These are phyloP conservation scores for Citeromyces nyonsensis DNA, from an alignment of 805 yeast genomes.

Conservation along the genomic window DNA sequence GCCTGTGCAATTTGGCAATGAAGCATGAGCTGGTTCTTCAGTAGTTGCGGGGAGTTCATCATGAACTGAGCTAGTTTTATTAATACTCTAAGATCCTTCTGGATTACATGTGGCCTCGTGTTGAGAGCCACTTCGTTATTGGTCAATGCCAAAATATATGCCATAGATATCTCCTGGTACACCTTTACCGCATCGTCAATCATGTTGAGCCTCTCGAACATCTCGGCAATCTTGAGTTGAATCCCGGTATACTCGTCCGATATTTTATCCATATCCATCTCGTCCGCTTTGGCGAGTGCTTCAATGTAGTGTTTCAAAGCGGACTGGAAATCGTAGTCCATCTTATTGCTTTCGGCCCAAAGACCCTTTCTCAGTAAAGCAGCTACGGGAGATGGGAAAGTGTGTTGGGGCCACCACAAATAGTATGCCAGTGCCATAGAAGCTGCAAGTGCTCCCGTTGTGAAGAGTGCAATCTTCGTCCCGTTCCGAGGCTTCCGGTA, in stretches of 20 bases:
- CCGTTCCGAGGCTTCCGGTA: too few relatives aligned
- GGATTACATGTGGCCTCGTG: constrained; percentile 41
- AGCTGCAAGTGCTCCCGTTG: too few relatives aligned
- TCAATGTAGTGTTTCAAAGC: constrained; percentile 64
- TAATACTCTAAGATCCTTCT: constrained; percentile 56
- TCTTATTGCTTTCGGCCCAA: constrained; percentile 71
- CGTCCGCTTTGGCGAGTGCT: constrained; percentile 51
- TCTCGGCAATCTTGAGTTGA: constrained; percentile 74
- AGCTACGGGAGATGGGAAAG: constrained; percentile 60
- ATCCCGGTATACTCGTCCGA: constrained; percentile 83
- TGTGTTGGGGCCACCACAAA: constrained; percentile 51
- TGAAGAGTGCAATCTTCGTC: too few relatives aligned
- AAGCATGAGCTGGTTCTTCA: neutral
- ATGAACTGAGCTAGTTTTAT: constrained; percentile 51
- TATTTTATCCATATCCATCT: constrained; percentile 35
- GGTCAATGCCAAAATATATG: constrained; percentile 37
- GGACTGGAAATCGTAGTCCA: constrained; percentile 39
- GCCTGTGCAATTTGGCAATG: neutral
- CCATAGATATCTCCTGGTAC: constrained; percentile 44
- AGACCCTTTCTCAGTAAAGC: constrained; percentile 56
- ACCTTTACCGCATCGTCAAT: neutral
- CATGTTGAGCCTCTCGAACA: constrained; percentile 23
- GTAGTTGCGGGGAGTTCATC: neutral
- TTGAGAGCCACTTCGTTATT: constrained; percentile 21
- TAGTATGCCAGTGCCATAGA: constrained; percentile 12